These are phyloP conservation scores for Terfezia boudieri DNA, from an alignment of 495 filamentous ascomycete genomes.

Conservation along the genomic window DNA sequence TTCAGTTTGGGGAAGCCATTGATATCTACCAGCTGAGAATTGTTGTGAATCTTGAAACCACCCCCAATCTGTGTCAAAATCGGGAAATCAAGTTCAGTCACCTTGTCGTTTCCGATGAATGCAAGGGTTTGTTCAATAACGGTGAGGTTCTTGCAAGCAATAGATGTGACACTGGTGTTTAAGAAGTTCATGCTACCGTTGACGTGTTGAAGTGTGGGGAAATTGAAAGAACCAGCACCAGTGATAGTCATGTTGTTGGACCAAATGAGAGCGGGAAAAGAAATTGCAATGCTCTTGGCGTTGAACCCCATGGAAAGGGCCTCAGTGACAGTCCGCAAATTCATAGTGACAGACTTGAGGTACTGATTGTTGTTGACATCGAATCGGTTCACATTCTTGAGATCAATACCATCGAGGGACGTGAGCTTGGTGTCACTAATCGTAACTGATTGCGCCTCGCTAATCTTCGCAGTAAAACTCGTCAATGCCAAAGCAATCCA, in stretches of 20 bases:
- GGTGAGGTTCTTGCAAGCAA: constrained; percentile 64
- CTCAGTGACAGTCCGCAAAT: constrained; percentile 43
- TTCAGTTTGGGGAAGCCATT: constrained; percentile 41
- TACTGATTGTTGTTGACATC: constrained; percentile 64
- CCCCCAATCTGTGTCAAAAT: constrained; percentile 44
- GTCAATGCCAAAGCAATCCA: constrained; percentile 52
- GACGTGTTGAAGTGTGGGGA: constrained; percentile 56
- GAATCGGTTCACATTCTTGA: constrained; percentile 36
- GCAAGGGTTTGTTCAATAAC: constrained; percentile 45
- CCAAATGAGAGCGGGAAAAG: constrained; percentile 53
- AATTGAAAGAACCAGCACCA: constrained; percentile 49
- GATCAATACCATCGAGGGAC: constrained; percentile 54
- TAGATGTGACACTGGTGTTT: constrained; percentile 45
- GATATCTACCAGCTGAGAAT: constrained; percentile 45
- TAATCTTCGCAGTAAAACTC: constrained; percentile 38
- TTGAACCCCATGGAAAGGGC: constrained; percentile 40
- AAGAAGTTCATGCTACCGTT: constrained; percentile 68
- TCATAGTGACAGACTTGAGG: constrained; percentile 44
- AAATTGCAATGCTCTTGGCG: constrained; percentile 33
- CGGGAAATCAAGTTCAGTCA: constrained; percentile 59
- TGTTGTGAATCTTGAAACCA: constrained; percentile 68
- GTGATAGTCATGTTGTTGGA: constrained; percentile 71
- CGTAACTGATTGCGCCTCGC: constrained; percentile 36
- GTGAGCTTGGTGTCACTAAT: constrained; percentile 69
- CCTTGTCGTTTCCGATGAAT: constrained; percentile 51